Evolutionary conservation across 257 asterid genomes (phyloP).

Genomic region (Rhazya stricta): DNA sequence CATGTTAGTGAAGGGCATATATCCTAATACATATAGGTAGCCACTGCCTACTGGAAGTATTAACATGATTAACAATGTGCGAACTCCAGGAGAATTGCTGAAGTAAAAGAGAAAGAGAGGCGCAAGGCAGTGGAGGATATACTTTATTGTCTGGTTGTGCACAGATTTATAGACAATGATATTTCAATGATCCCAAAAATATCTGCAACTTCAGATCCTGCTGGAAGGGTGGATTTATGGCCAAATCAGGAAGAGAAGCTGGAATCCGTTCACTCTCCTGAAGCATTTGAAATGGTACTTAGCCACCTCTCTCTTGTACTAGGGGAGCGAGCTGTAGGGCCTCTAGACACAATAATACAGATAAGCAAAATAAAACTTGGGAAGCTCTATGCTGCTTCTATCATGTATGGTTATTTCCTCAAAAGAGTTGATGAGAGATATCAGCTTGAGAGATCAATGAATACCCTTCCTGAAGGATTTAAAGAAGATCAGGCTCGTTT

Average conservation of each 20-base stretch:
- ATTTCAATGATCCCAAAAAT: conserved; percentile 77
- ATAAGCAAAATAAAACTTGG: conserved; percentile 87
- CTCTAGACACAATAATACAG: conserved; percentile 58
- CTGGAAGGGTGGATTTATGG: conserved; percentile 79
- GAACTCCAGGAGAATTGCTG: conserved; percentile 82
- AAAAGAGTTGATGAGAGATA: conserved; percentile 90
- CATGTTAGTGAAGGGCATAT: neutral
- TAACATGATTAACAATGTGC: conserved; percentile 11
- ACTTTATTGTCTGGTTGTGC: conserved; percentile 71
- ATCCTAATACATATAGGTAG: neutral
- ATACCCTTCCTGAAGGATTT: conserved; percentile 77
- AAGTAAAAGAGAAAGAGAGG: conserved; percentile 81
- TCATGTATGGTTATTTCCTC: conserved; percentile 91
- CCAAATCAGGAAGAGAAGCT: conserved; percentile 81
- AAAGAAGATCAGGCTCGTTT: conserved; percentile 35
- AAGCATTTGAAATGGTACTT: conserved; percentile 86
- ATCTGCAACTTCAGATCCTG: conserved; percentile 57
- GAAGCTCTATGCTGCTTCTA: conserved; percentile 90
- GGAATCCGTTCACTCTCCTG: conserved; percentile 81
- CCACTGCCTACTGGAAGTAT: neutral
- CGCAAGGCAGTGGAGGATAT: conserved; percentile 70
- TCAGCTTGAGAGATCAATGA: conserved; percentile 87
- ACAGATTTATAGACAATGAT: conserved; percentile 57
- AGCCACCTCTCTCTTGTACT: conserved; percentile 79
- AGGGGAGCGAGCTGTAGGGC: conserved; percentile 67